Evolutionary conservation across 352 stramenopile species (phyloP), one percentile per base, ranked within the genome.

Genomic region (Globisporangium nunn): DNA sequence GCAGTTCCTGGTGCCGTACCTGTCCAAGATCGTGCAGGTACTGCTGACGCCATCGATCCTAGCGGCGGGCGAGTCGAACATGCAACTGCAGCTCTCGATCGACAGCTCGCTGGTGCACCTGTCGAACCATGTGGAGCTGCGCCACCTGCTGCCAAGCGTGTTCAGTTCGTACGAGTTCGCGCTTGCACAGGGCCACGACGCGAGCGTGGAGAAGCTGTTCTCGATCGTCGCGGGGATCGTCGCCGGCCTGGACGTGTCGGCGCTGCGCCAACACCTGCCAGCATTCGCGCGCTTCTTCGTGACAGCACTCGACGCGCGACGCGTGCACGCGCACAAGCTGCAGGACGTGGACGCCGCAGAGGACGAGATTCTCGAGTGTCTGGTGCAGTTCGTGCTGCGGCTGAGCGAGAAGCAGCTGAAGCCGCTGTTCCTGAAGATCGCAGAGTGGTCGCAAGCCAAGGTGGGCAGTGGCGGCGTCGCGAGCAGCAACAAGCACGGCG

Each of bases 401-500:
- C 58, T 96, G 30, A 95, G 81, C 60, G 87, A 96, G 56, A 95
- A 94, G 66, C 86, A 95, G 67, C 71, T 94, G 44, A 93, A 94
- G 66, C 87, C 87, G 52, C 63, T 96, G 30, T 94, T 96, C 61
- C 59, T 96, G 31, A 94, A 95, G 62, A 63, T 95, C 48, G 64
- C 64, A 17, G 80, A 92, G 66, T 96, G 86, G 85, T 69, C 76
- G 0, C 77, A 91, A 53, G 65, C 71, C 29, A 77, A 70, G 33
- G 58, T 74, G 4, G 33, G 58, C 1, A 33, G 33, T 15, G 11
- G 33, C 28, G 6, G 14, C 7, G 23, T 23, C 23, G 11, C 43
- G 3, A 51, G 47, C 6, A 76, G 68, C 37, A 40, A 52, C 37
- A 40, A 52, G 8, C 31, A 43, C 33, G 74, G 70, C 30, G 62